Conservation (phyloP, 352 stramenopile species). For the Globisporangium orthogonon region DNA sequence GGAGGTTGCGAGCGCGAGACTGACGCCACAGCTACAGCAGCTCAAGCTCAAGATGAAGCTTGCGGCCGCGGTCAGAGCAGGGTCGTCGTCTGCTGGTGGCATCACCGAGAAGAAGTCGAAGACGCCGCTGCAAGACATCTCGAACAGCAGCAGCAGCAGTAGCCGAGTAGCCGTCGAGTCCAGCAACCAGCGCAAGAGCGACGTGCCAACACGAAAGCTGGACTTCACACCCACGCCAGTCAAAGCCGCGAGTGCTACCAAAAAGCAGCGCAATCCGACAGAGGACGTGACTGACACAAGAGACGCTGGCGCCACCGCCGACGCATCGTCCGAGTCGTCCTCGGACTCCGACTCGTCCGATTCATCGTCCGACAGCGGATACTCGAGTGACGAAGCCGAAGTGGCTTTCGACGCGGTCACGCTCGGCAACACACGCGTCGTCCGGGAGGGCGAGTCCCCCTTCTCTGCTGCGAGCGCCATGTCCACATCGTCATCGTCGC, state of each 20-base stretch:
- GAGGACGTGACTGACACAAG: constrained; percentile 7
- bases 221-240: constrained; percentile 36
- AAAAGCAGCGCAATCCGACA: constrained; percentile 5
- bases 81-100: not conserved
- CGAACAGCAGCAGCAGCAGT: constrained; percentile 20
- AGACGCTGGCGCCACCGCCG: not conserved
- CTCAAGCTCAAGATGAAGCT: constrained; percentile 14
- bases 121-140: constrained; percentile 34
- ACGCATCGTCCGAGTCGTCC: not conserved
- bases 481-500: constrained; percentile 18
- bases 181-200: constrained; percentile 1
- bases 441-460: constrained; percentile 38
- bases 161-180: not conserved
- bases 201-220: constrained; percentile 31
- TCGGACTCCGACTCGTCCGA: constrained; percentile 23
- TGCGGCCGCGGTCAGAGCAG: constrained; percentile 8
- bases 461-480: constrained; percentile 31
- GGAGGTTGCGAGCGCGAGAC: not conserved
- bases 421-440: constrained; percentile 51
- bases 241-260: constrained; percentile 13
- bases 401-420: constrained; percentile 59
- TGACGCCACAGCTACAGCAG: constrained; percentile 9
- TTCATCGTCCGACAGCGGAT: constrained; percentile 13
- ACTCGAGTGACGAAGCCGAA: constrained; percentile 54
- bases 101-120: constrained; percentile 6